phyloP scores from a whole-genome alignment of 2,329 filamentous ascomycete genomes.

The Phialophora expanda region DNA sequence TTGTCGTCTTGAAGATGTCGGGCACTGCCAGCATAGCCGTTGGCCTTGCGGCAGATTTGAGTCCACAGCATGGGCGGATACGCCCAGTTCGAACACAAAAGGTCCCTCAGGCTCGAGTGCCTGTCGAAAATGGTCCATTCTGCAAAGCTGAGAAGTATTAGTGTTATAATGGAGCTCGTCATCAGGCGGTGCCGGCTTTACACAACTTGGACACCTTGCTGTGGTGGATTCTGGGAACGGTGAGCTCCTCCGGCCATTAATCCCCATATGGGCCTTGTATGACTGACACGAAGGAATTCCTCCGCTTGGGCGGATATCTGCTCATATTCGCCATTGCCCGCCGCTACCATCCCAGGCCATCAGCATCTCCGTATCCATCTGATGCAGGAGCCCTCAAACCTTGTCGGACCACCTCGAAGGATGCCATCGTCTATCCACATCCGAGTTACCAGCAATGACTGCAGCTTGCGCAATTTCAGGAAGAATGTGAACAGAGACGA shows the following conservation, averaged over 20 bases:
- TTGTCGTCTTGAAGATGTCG: slow-evolving; percentile 13
- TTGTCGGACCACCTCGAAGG: slow-evolving; percentile 15
- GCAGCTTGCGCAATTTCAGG: background rate
- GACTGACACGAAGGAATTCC: slow-evolving; percentile 18
- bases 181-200: background rate
- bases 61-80: slow-evolving; percentile 32
- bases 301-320: slow-evolving; percentile 4
- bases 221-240: slow-evolving; percentile 11
- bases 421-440: background rate
- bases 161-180: background rate
- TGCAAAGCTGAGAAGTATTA: slow-evolving; percentile 21
- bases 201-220: slow-evolving; percentile 27
- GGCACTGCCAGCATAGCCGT: slow-evolving; percentile 26
- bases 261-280: background rate
- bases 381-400: slow-evolving; percentile 2
- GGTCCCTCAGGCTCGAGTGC: background rate
- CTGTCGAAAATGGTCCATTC: slow-evolving; percentile 12
- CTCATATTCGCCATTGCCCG: slow-evolving; percentile 12
- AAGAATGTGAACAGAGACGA: background rate
- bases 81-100: slow-evolving; percentile 19
- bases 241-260: background rate
- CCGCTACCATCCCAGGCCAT: background rate
- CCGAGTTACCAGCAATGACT: background rate
- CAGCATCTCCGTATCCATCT: background rate
- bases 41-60: slow-evolving; percentile 20